A percentile compares a stretch with the other conserved stretches of the same genome.
These are phyloP conservation scores for Hansfordia pulvinata DNA, from an alignment of 2,329 filamentous ascomycete species.

Conservation along the genomic window DNA sequence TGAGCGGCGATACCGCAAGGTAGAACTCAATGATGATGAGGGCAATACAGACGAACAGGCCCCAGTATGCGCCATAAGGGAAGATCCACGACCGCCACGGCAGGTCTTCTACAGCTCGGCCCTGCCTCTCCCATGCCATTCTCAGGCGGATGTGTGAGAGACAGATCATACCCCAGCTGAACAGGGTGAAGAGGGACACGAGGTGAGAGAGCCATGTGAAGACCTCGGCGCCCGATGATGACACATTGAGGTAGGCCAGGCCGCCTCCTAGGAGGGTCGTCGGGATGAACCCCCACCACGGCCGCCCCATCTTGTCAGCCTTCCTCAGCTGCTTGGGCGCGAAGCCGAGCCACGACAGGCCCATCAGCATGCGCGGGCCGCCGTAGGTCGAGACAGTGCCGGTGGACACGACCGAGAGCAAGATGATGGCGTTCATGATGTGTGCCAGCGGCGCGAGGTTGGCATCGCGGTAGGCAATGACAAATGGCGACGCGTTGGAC, in stretches of 20 bases:
- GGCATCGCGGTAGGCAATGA: conserved; percentile 26
- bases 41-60: conserved; percentile 25
- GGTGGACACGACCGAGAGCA: conserved; percentile 29
- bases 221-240: conserved; percentile 23
- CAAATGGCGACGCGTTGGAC: conserved; percentile 29
- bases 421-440: conserved; percentile 33
- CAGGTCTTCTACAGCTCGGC: conserved; percentile 19
- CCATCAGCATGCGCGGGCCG: conserved; percentile 27
- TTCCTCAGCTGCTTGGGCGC: conserved; percentile 21
- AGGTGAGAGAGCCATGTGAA: conserved; percentile 33
- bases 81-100: conserved; percentile 29
- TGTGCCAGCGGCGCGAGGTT: conserved; percentile 24
- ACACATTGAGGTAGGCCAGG: conserved; percentile 27
- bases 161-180: conserved; percentile 28
- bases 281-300: conserved; percentile 26
- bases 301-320: conserved; percentile 20
- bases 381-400: conserved; percentile 28
- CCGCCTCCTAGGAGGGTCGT: conserved; percentile 34
- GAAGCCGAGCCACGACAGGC: conserved; percentile 26
- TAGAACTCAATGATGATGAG: conserved; percentile 33
- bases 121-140: conserved; percentile 23
- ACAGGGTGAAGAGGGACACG: conserved; percentile 28
- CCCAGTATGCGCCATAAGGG: conserved; percentile 27
- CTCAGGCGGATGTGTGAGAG: conserved; percentile 28
- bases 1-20: conserved; percentile 28